Conservation (phyloP, 139 green algal species). For the Auxenochlorella protothecoides region DNA sequence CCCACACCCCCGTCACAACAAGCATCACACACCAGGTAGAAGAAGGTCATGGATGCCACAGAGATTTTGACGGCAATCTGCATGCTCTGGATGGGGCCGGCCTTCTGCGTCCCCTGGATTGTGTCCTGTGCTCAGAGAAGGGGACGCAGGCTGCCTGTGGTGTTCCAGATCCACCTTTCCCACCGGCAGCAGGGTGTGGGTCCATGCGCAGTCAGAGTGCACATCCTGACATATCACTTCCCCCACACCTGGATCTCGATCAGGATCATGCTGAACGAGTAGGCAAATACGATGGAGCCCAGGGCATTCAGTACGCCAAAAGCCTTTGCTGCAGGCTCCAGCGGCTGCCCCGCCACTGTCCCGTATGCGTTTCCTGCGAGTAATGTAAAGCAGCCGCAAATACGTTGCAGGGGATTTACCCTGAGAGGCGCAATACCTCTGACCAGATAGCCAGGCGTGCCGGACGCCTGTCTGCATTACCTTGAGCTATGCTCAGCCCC, state of each 20-base stretch:
- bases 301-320: constrained; percentile 15
- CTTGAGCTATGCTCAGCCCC: neutral
- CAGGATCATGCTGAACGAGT: constrained; percentile 18
- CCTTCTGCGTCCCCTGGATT: neutral
- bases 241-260: constrained; percentile 15
- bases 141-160: no score
- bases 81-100: constrained; percentile 16
- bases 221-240: neutral
- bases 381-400: no score
- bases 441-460: no score
- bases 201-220: no score
- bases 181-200: no score
- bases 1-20: no score
- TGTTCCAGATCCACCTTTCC: no score
- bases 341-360: neutral
- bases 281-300: constrained; percentile 20
- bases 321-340: neutral
- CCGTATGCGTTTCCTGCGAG: neutral
- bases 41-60: constrained; percentile 12
- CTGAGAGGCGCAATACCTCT: no score
- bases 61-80: constrained; percentile 7
- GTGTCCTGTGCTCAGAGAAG: neutral
- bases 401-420: no score
- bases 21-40: constrained; percentile 12
- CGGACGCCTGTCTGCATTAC: neutral